A percentile compares a stretch with the other conserved stretches of the same genome.
phyloP scores from a whole-genome alignment of 2,329 filamentous ascomycete species.

The Volutella citrinella region DNA sequence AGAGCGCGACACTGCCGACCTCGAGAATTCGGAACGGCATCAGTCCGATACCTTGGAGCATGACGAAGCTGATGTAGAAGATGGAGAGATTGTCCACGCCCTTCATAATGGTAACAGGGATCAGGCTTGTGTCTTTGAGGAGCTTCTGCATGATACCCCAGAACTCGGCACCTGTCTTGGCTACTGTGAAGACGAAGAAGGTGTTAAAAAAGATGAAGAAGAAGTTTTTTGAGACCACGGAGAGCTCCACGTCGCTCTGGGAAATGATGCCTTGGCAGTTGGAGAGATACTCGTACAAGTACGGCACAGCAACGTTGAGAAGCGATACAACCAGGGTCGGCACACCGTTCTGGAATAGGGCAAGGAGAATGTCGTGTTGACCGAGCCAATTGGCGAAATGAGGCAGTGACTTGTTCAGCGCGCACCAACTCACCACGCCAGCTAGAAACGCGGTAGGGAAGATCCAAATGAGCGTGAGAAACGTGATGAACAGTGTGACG shows the following conservation, averaged over 20 bases:
- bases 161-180: conserved; percentile 78
- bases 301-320: conserved; percentile 86
- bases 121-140: conserved; percentile 73
- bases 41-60: conserved; percentile 88
- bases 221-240: conserved; percentile 96
- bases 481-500: conserved; percentile 77
- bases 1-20: conserved; percentile 79
- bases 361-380: conserved; percentile 65
- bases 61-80: conserved; percentile 93
- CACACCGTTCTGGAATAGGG: conserved; percentile 81
- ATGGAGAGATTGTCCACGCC: conserved; percentile 72
- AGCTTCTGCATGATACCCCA: conserved; percentile 68
- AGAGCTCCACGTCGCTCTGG: conserved; percentile 89
- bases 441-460: conserved; percentile 77
- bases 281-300: conserved; percentile 90
- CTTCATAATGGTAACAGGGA: conserved; percentile 71
- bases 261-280: conserved; percentile 94
- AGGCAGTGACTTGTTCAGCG: conserved; percentile 71
- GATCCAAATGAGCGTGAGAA: conserved; percentile 87
- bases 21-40: conserved; percentile 91
- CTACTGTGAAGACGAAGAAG: conserved; percentile 89
- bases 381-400: conserved; percentile 65
- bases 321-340: conserved; percentile 83
- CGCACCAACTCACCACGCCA: conserved; percentile 75
- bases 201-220: conserved; percentile 99